phyloP scores from a whole-genome alignment of 257 asterid species.

The Solanum virginianum region DNA sequence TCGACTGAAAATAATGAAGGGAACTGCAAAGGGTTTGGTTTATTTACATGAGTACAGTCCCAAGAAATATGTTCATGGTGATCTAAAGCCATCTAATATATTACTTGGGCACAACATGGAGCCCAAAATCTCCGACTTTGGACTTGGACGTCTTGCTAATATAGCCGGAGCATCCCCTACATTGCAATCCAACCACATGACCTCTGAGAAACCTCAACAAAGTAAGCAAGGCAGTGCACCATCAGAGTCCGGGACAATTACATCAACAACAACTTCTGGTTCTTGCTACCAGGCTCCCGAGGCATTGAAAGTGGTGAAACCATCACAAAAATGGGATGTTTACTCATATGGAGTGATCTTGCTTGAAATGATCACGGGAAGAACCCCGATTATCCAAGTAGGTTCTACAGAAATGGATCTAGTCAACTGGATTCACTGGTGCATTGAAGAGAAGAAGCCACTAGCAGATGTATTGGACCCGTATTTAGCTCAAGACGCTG shows the following conservation, averaged over 20 bases:
- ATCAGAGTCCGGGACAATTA: slow-evolving; percentile 31
- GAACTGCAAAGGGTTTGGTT: slow-evolving; percentile 67
- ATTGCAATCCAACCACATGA: slow-evolving; percentile 41
- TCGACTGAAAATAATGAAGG: slow-evolving; percentile 68
- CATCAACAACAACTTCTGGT: slow-evolving; percentile 38
- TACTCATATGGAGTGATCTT: slow-evolving; percentile 71
- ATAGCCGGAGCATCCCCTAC: slow-evolving; percentile 74
- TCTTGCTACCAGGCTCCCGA: slow-evolving; percentile 82
- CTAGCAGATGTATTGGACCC: slow-evolving; percentile 70
- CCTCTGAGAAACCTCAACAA: slow-evolving; percentile 36
- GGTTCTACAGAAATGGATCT: slow-evolving; percentile 55
- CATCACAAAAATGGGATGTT: slow-evolving; percentile 92
- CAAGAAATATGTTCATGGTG: slow-evolving; percentile 87
- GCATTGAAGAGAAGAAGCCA: slow-evolving; percentile 86
- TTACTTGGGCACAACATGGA: slow-evolving; percentile 68
- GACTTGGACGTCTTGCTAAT: slow-evolving; percentile 82
- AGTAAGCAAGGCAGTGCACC: slow-evolving; percentile 30
- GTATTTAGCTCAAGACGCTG: slow-evolving; percentile 41
- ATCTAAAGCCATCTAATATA: slow-evolving; percentile 81
- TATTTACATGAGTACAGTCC: slow-evolving; percentile 88
- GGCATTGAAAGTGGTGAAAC: slow-evolving; percentile 60
- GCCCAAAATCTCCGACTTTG: slow-evolving; percentile 78
- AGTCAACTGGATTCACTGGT: slow-evolving; percentile 72
- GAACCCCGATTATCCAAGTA: slow-evolving; percentile 44
- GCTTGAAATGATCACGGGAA: slow-evolving; percentile 80